Evolutionary conservation across 306 rosid species (phyloP), one percentile per base, ranked within the genome.

Genomic region (Castanea sativa): DNA sequence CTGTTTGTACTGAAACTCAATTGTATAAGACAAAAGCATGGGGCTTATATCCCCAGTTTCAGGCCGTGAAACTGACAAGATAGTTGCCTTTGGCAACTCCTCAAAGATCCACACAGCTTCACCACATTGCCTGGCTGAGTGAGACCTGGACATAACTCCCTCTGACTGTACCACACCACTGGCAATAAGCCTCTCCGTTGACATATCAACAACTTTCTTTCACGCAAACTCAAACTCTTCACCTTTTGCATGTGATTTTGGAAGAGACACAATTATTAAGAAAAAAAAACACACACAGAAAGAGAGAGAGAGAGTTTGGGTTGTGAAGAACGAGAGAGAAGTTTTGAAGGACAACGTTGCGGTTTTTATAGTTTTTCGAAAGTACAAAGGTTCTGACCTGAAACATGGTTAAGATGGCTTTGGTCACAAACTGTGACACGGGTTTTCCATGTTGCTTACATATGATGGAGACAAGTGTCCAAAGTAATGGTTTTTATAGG

Each of bases 1-100:
- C 98, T 94, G 98, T 83, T 94, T 94, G 92, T 94, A 94, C 78
- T 88, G 92, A 64, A 94, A 82, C 72, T 91, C 86, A 81, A 94
- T 91, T 35, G 92, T 92, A 83, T 91, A 94, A 73, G 97, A 89
- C 15, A 92, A 86, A 15, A 92, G 94, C 80, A 90, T 87, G 77
- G 97, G 96, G 80, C 92, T 90, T 13, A 94, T 84, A 74, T 94
- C 98, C 23, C 90, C 92, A 1, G 97, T 89, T 29, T 91, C 97
- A 16, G 92, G 90, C 6, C 89, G 87, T 4, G 98, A 94, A 59
- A 94, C 98, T 57, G 93, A 82, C 0, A 91, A 87, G 58, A 92
- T 88, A 18, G 87, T 86, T 18, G 93, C 97, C 38, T 67, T 86
- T 0, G 98, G 98, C 25, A 92, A 77, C 74, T 94, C 97, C 1